Percentiles rank a stretch among this genome's conserved stretches.
Conservation (phyloP, 2,329 filamentous ascomycete genomes). For the Penicillium sclerotiorum region DNA sequence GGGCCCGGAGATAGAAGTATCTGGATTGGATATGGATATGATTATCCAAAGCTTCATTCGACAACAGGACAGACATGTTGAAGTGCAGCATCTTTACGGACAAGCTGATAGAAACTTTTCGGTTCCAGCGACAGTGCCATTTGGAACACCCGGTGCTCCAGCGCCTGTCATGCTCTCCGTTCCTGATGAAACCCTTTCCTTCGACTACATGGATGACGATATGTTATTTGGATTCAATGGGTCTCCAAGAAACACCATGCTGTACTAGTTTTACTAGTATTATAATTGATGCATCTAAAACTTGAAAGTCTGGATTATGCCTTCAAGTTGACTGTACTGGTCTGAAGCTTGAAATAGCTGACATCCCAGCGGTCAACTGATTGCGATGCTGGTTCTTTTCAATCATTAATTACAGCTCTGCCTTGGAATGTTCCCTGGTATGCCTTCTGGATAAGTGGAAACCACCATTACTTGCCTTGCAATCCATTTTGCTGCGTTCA, state of each 20-base stretch:
- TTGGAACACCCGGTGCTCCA: neutral
- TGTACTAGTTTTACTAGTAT: no score
- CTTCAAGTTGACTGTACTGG: no score
- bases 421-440: no score
- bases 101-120: neutral
- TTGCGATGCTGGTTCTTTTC: no score
- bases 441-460: no score
- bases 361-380: no score
- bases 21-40: slow-evolving; percentile 45
- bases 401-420: no score
- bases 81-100: slow-evolving; percentile 3
- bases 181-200: slow-evolving; percentile 5
- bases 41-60: slow-evolving; percentile 48
- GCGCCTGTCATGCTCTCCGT: slow-evolving; percentile 1
- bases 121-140: neutral
- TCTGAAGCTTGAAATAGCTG: no score
- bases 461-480: neutral
- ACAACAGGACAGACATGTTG: slow-evolving; percentile 25
- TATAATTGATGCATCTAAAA: neutral
- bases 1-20: slow-evolving; percentile 26
- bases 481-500: no score
- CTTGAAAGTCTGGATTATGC: neutral
- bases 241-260: slow-evolving; percentile 9
- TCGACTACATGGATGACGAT: slow-evolving; percentile 27
- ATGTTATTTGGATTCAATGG: slow-evolving; percentile 39